phyloP scores from a whole-genome alignment of 345 rosid genomes.

The Eucalyptus erythrocorys region DNA sequence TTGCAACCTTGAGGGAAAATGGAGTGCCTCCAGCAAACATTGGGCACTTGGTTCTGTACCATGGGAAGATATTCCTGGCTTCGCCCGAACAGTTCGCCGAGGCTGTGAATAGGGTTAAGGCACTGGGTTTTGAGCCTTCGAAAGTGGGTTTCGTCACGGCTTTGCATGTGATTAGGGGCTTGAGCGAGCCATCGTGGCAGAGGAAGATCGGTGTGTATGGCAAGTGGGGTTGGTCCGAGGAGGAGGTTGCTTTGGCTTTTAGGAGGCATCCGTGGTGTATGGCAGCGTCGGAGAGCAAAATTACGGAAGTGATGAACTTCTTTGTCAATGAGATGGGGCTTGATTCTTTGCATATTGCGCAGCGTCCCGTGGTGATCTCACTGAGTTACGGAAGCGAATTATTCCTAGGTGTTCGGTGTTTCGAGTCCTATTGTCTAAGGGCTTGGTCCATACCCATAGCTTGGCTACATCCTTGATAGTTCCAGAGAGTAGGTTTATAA shows the following conservation, averaged over 20 bases:
- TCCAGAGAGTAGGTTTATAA: not conserved
- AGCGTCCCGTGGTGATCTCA: not conserved
- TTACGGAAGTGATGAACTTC: slow-evolving; percentile 1
- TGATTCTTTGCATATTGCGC: not conserved
- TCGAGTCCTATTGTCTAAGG: slow-evolving; percentile 1
- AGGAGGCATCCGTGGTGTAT: slow-evolving; percentile 1
- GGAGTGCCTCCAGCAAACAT: slow-evolving; percentile 8
- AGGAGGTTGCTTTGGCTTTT: slow-evolving; percentile 7
- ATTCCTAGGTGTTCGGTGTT: slow-evolving; percentile 12
- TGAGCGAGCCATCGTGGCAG: not conserved
- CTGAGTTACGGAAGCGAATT: slow-evolving; percentile 15
- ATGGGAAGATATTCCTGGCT: not conserved
- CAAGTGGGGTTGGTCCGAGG: slow-evolving; percentile 4
- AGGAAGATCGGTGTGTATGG: not conserved
- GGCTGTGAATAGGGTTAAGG: not conserved
- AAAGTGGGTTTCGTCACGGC: not conserved
- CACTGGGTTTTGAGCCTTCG: slow-evolving; percentile 7
- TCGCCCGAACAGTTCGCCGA: not conserved
- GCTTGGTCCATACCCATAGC: not conserved
- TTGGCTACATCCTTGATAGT: not conserved
- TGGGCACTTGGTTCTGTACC: not conserved
- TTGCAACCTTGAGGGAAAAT: not conserved
- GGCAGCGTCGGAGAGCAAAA: slow-evolving; percentile 4
- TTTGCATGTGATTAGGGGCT: not conserved
- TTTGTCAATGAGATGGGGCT: slow-evolving; percentile 12